Base-by-base conservation (phyloP, 2,329 filamentous ascomycete species). In the Apiospora hydei region DNA sequence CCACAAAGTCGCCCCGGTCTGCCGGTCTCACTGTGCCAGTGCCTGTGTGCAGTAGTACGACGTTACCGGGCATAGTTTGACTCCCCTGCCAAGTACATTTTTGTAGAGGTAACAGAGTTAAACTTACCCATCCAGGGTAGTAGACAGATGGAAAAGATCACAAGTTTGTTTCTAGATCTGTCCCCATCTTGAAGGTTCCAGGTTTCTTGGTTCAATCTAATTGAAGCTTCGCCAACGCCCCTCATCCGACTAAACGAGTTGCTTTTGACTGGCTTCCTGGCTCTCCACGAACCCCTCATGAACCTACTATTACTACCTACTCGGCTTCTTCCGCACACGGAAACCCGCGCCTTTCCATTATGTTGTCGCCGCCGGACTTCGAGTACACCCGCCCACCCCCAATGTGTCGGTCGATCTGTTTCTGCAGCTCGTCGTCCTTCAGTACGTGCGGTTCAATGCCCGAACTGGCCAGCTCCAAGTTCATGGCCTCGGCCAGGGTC, bases 401-500 rank as follows among this genome's bases (percentile, higher is more conserved):
- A 14, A 61, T 21, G 16, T 38, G 16, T 6, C 16, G 53, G 30
- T 61, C 53, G 53, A 61, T 61, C 53, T 61, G 53, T 8, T 10
- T 18, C 30, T 61, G 53, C 53, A 61, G 16, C 30, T 38, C 53
- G 14, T 38, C 53, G 53, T 61, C 34, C 30, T n/a, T n/a, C 34
- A 64, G 57, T 21, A 3, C 8, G 57, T 64, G 18, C 34, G 57
- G 57, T 21, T 64, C 57, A 34, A 64, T 64, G 4, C 34, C 34
- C 57, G 57, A 21, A 11, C 34, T 2, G 21, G 57, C 57, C 30
- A 64, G 30, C 57, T 64, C 57, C 57, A 64, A 11, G 34, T 41
- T 64, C 57, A 64, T 64, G 57, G 57, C 57, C 34, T 64, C 57
- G 57, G 57, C 34, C 57, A 64, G 21, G 8, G 57, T 64, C 57